Conservation (phyloP, 495 filamentous ascomycete genomes). For the Penicillium crystallinum region DNA sequence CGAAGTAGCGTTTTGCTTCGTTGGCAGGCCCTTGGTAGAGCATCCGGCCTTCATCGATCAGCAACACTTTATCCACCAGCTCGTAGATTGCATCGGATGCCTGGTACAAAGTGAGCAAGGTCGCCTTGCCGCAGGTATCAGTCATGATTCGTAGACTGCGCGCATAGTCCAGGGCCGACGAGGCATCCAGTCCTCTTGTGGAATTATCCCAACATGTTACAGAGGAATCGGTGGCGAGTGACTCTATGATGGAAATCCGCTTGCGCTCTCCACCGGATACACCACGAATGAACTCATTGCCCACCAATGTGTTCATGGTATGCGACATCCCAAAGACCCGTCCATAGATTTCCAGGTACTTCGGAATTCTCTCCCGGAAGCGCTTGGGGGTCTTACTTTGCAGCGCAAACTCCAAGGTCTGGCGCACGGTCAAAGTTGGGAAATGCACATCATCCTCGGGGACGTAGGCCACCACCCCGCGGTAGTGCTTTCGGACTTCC, state of each 20-base stretch:
- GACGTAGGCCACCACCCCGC: conserved; percentile 78
- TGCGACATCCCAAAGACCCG: conserved; percentile 83
- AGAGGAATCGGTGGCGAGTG: conserved; percentile 66
- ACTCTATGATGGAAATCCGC: conserved; percentile 47
- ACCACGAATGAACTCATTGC: conserved; percentile 75
- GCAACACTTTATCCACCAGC: conserved; percentile 78
- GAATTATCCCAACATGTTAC: conserved; percentile 81
- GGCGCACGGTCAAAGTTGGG: conserved; percentile 74
- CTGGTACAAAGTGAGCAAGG: conserved; percentile 76
- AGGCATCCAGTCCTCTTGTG: conserved; percentile 76
- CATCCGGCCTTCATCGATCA: conserved; percentile 73
- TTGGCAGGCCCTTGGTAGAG: conserved; percentile 71
- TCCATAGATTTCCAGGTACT: conserved; percentile 63
- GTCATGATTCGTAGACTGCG: conserved; percentile 73
- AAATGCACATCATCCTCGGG: conserved; percentile 80
- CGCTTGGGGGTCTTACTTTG: conserved; percentile 69
- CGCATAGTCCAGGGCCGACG: conserved; percentile 65
- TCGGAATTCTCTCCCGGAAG: conserved; percentile 64
- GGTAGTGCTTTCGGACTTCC: conserved; percentile 59
- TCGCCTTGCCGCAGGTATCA: conserved; percentile 73
- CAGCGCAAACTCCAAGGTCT: conserved; percentile 76
- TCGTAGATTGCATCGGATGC: conserved; percentile 78
- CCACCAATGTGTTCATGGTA: conserved; percentile 76
- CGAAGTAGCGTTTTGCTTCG: conserved; percentile 72
- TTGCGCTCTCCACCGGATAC: conserved; percentile 85